These are phyloP conservation scores for Chimonanthus salicifolius DNA, from an alignment of 164 flowering plant species.

Conservation along the genomic window DNA sequence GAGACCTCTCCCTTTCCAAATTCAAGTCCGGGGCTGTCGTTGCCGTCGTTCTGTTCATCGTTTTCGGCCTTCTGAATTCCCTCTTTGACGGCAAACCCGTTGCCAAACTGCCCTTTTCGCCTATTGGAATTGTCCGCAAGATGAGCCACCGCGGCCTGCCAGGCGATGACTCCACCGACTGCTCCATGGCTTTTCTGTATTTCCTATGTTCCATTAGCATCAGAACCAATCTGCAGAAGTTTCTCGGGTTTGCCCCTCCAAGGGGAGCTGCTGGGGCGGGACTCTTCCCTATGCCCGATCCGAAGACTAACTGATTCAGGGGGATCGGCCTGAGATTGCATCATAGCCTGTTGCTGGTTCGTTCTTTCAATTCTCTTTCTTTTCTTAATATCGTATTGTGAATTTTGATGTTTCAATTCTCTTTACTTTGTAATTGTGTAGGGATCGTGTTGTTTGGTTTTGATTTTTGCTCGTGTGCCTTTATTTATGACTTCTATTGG, in stretches of 20 bases:
- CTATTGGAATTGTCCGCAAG: constrained; percentile 64
- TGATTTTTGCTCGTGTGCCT: not conserved
- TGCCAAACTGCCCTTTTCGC: constrained; percentile 82
- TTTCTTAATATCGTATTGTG: not conserved
- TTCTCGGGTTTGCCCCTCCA: constrained; percentile 92
- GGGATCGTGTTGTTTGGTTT: not conserved
- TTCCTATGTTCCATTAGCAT: constrained; percentile 88
- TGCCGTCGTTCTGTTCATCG: constrained; percentile 79
- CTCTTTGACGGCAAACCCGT: constrained; percentile 87
- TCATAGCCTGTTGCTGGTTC: not conserved
- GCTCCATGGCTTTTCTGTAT: constrained; percentile 96
- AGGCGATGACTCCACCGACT: constrained; percentile 83
- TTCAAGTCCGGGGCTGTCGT: constrained; percentile 98
- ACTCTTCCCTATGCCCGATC: constrained; percentile 92
- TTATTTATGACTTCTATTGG: too few relatives aligned
- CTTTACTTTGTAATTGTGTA: not conserved
- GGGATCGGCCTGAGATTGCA: not conserved
- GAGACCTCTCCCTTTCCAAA: constrained; percentile 89
- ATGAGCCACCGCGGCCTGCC: constrained; percentile 86
- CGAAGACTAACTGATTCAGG: constrained; percentile 50
- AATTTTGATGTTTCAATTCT: not conserved
- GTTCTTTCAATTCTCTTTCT: not conserved
- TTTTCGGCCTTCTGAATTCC: constrained; percentile 76
- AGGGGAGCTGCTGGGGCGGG: constrained; percentile 73
- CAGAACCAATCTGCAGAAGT: constrained; percentile 97